phyloP scores from a whole-genome alignment of 2,329 filamentous ascomycete species.

The Fusarium pseudocircinatum region DNA sequence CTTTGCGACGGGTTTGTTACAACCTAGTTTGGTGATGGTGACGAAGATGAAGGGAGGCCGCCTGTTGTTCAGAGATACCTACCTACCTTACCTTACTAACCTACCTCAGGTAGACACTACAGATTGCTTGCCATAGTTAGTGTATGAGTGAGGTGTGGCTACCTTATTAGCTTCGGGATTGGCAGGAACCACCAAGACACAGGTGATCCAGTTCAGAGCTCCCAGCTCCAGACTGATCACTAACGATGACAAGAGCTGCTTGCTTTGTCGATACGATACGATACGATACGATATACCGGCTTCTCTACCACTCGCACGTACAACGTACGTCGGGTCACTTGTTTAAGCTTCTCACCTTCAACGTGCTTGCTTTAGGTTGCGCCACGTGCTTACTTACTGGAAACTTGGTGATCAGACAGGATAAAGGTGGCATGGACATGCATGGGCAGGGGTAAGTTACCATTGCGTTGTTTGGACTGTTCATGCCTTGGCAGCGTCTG shows the following conservation, averaged over 20 bases:
- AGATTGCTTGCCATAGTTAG: constrained; percentile 17
- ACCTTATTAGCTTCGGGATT: not conserved
- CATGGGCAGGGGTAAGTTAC: constrained; percentile 8
- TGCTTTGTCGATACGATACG: not conserved
- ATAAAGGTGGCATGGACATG: not conserved
- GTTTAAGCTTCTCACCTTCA: constrained; percentile 23
- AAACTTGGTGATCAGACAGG: not conserved
- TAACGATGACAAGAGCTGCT: not conserved
- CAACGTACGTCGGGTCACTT: not conserved
- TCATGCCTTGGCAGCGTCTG: constrained; percentile 11
- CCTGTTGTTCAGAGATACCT: not conserved
- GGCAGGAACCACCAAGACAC: not conserved
- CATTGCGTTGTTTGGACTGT: constrained; percentile 1
- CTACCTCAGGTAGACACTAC: not conserved
- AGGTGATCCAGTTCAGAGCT: constrained; percentile 13
- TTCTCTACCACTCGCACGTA: not conserved
- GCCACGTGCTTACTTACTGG: constrained; percentile 27
- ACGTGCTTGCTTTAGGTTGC: constrained; percentile 27
- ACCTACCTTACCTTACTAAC: no score
- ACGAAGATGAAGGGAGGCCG: constrained; percentile 23
- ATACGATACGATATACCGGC: not conserved
- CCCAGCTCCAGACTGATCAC: constrained; percentile 13
- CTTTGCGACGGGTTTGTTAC: constrained; percentile 16
- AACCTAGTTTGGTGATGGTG: constrained; percentile 10
- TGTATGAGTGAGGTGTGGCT: constrained; percentile 31